These are phyloP conservation scores for Bretschneidera sinensis DNA, from an alignment of 345 rosid genomes.

Conservation along the genomic window DNA sequence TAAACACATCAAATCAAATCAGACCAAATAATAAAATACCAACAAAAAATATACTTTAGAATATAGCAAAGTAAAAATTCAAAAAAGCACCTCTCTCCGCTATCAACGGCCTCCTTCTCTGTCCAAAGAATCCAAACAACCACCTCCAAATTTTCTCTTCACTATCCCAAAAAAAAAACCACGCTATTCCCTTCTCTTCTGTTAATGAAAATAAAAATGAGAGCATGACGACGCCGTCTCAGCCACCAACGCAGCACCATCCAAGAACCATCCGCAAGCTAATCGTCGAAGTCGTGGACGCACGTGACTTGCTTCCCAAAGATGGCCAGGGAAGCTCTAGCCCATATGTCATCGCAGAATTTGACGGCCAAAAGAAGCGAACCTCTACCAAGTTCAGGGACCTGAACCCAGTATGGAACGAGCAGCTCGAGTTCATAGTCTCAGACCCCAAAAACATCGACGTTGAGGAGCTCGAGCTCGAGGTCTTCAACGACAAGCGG, in stretches of 20 bases:
- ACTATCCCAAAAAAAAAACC: background rate
- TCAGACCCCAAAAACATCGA: conserved; percentile 77
- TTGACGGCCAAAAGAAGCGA: conserved; percentile 72
- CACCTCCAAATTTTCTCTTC: background rate
- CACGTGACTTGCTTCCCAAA: conserved; percentile 80
- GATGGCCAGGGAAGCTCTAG: conserved; percentile 98
- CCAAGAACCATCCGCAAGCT: conserved; percentile 45
- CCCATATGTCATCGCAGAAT: conserved; percentile 73
- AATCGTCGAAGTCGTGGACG: conserved; percentile 66
- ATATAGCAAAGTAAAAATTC: background rate
- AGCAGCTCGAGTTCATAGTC: conserved; percentile 68
- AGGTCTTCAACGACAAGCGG: conserved; percentile 76
- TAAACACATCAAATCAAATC: background rate
- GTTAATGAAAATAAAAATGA: background rate
- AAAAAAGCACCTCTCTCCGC: background rate
- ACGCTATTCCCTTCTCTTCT: background rate
- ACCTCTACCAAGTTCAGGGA: conserved; percentile 70
- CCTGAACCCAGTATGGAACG: conserved; percentile 89
- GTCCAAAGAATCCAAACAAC: background rate
- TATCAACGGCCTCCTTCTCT: background rate
- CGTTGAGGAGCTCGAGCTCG: conserved; percentile 70
- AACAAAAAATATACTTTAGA: background rate
- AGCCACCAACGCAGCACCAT: conserved; percentile 26
- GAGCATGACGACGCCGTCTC: conserved; percentile 38
- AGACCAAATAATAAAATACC: background rate